Evolutionary conservation across 345 rosid species (phyloP), one percentile per base, ranked within the genome.

Genomic region (Corchorus olitorius): DNA sequence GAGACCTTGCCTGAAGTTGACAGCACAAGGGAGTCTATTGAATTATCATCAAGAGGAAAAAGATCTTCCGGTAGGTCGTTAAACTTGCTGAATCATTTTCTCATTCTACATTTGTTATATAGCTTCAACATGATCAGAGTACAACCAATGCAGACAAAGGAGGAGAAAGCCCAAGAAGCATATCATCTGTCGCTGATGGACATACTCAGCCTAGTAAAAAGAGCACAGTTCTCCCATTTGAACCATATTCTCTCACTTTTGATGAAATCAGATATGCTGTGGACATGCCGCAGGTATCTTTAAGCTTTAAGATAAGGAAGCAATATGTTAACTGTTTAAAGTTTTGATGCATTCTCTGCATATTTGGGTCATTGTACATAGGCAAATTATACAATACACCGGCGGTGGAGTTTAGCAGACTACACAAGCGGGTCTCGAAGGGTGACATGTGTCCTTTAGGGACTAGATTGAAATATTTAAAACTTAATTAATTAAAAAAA

Each of bases 181-280:
- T 48, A 64, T 64, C 12, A 3, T 17, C 48, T 41, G 45, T 9
- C 68, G 39, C 22, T 15, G 48, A 17, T 65, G 50, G 14, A 15
- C 13, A 2, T 16, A 39, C 62, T 41, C 54, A 15, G 62, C 56
- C 13, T 33, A 3, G 81, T 64, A 86, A 72, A 16, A 68, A 45
- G 19, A 72, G 77, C 50, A 15, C 43, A 69, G 79, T 65, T 60
- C 86, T 84, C 65, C 82, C 82, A 6, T 84, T 84, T 60, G 76
- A 78, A 43, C 83, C 86, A n/a, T 66, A 82, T 8, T 69, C 74
- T 48, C 39, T 86, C 33, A 82, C 87, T 13, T 86, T 86, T 48
- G 80, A 86, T 58, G 79, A 86, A 50, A 79, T 84, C 64, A 79
- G 59, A 58, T 86, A 82, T 73, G 83, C 86, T 0, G 84, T 84